Percentiles rank a stretch among this genome's conserved stretches.
Evolutionary conservation across 257 asterid species (phyloP).

Genomic region (Paraleonurus japonicus): DNA sequence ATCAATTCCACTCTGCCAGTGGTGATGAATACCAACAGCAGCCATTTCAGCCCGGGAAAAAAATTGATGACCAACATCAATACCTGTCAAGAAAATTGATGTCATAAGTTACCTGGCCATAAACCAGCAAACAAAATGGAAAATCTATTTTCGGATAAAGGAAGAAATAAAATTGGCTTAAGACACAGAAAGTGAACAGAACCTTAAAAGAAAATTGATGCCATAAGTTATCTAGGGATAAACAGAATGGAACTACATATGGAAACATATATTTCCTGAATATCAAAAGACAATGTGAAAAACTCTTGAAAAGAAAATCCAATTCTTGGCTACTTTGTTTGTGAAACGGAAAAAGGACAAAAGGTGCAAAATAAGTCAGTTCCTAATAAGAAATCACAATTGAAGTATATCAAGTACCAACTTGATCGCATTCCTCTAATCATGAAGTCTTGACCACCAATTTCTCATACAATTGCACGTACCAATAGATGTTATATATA

Average conservation of each 20-base stretch:
- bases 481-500: background rate
- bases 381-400: no score
- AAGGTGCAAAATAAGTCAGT: background rate
- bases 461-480: background rate
- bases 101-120: background rate
- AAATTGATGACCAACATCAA: slow-evolving; percentile 89
- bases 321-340: no score
- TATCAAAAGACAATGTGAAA: background rate
- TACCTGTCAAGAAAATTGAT: slow-evolving; percentile 48
- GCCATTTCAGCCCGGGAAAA: slow-evolving; percentile 89
- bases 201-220: background rate
- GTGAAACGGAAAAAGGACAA: background rate
- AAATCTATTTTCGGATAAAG: background rate
- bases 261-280: background rate
- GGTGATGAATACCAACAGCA: slow-evolving; percentile 72
- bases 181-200: background rate
- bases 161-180: background rate
- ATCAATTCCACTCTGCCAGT: slow-evolving; percentile 84
- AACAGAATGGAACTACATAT: background rate
- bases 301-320: background rate
- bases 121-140: background rate
- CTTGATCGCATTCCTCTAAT: no score
- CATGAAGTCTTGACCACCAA: background rate
- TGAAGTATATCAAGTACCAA: no score
- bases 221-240: background rate